Evolutionary conservation across 805 yeast species (phyloP), one percentile per base, ranked within the genome.

Genomic region (Candida anglica): DNA sequence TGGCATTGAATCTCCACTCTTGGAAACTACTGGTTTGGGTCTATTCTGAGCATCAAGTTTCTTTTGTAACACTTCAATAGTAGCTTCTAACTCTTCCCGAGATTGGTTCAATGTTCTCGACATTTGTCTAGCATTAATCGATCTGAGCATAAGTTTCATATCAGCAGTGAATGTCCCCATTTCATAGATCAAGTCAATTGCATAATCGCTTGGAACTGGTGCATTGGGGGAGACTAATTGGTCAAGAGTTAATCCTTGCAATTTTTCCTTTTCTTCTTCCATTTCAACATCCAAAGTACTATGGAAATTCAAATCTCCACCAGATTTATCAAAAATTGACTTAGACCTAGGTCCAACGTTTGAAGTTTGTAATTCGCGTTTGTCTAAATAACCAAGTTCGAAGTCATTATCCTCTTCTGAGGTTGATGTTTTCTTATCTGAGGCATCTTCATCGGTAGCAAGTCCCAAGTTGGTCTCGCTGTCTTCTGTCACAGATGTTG

Each of bases 131-230:
- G 69, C 77, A 48, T 79, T 78, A 38, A 68, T 53, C 0, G 80
- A 69, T 34, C 84, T 59, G 30, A 79, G 47, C 69, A 81, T 69
- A 39, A 84, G 54, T 45, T 79, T 78, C 58, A 78, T 63, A 48
- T 84, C 91, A 39, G 79, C 73, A 0, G 76, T 76, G 27, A 80
- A 52, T 0, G 79, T 74, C 1, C 82, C 79, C 4, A 75, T 60
- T 42, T 84, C 86, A 46, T 74, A 76, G 28, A 83, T 71, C 29
- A 77, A 52, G 38, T 79, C 81, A 27, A 84, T 64, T 5, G 77
- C 62, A 28, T 62, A 57, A 39, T 75, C 79, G 10, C 73, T 63
- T 4, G 87, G 79, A 10, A 76, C 66, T 2, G 76, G 71, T 0
- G 82, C 63, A 33, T 68, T 62, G 2, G 81, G 75, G 0, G 78